Evolutionary conservation across 805 yeast genomes (phyloP).

Genomic region (Metschnikowia anglica): DNA sequence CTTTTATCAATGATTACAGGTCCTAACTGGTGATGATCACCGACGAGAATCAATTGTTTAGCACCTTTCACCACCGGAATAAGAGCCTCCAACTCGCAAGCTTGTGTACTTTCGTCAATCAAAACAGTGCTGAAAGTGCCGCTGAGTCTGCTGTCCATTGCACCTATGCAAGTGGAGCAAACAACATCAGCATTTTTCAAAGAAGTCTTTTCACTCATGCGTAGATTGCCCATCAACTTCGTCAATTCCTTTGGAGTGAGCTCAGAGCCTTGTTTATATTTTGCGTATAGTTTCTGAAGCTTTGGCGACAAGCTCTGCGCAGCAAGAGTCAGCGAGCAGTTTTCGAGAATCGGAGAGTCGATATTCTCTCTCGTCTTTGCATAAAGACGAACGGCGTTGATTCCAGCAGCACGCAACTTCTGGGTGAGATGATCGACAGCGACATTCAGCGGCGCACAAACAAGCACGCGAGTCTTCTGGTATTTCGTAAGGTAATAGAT

Average conservation of each 20-base stretch:
- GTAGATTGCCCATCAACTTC: constrained; percentile 7
- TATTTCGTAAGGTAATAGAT: constrained; percentile 69
- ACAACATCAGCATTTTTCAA: constrained; percentile 69
- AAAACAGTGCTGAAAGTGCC: constrained; percentile 72
- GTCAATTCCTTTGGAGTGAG: constrained; percentile 12
- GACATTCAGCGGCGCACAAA: constrained; percentile 94
- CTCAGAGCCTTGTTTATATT: constrained; percentile 32
- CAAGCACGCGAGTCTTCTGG: constrained; percentile 65
- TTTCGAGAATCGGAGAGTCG: constrained; percentile 34
- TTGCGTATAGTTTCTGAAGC: constrained; percentile 39
- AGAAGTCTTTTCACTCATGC: constrained; percentile 47
- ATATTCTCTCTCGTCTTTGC: constrained; percentile 82
- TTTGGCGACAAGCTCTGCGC: constrained; percentile 49
- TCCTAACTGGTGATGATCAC: constrained; percentile 95
- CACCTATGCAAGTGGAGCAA: constrained; percentile 91
- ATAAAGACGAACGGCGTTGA: constrained; percentile 73
- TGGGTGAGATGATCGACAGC: constrained; percentile 90
- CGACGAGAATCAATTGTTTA: constrained; percentile 84
- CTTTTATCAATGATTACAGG: constrained; percentile 80
- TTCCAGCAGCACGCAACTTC: constrained; percentile 66
- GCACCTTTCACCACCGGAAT: constrained; percentile 90
- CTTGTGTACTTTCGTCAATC: constrained; percentile 92
- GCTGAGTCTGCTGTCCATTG: constrained; percentile 69
- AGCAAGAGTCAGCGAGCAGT: constrained; percentile 32
- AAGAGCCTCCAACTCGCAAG: constrained; percentile 87